phyloP scores from a whole-genome alignment of 306 rosid genomes.

The Begonia masoniana region DNA sequence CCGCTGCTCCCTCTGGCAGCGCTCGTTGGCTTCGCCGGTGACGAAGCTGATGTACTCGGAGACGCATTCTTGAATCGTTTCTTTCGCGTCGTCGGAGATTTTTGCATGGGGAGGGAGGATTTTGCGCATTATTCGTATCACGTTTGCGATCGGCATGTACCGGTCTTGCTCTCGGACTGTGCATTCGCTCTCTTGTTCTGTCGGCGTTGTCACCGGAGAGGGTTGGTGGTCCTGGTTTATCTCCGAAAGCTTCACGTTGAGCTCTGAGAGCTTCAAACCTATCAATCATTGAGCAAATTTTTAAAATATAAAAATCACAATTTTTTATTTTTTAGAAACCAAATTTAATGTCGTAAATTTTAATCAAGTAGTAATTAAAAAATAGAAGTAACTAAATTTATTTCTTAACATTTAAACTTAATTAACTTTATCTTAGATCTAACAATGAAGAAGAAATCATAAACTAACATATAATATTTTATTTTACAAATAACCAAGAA shows the following conservation, averaged over 20 bases:
- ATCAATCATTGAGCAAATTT: background rate
- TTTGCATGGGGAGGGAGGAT: constrained; percentile 70
- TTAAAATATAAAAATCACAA: too few species aligned
- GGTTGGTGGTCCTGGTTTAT: background rate
- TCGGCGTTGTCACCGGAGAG: constrained; percentile 1
- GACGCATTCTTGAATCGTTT: constrained; percentile 78
- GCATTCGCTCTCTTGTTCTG: constrained; percentile 43
- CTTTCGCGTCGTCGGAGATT: constrained; percentile 72
- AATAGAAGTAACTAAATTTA: background rate
- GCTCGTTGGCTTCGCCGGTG: constrained; percentile 79
- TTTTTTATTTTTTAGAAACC: too few species aligned
- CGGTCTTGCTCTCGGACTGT: constrained; percentile 75
- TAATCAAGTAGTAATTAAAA: too few species aligned
- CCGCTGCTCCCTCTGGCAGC: constrained; percentile 78
- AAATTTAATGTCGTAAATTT: too few species aligned
- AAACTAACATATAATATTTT: background rate
- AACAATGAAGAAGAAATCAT: background rate
- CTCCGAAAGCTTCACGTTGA: background rate
- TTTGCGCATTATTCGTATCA: constrained; percentile 80
- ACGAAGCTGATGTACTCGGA: constrained; percentile 83
- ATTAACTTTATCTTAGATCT: background rate
- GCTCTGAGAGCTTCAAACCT: background rate
- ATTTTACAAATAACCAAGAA: background rate
- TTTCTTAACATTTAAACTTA: background rate
- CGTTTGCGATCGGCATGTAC: constrained; percentile 91